Percentiles rank a stretch among this genome's conserved stretches.
These are phyloP conservation scores for Funneliformis caledonium DNA, from an alignment of 371 early-diverging fungal genomes.

Conservation along the genomic window DNA sequence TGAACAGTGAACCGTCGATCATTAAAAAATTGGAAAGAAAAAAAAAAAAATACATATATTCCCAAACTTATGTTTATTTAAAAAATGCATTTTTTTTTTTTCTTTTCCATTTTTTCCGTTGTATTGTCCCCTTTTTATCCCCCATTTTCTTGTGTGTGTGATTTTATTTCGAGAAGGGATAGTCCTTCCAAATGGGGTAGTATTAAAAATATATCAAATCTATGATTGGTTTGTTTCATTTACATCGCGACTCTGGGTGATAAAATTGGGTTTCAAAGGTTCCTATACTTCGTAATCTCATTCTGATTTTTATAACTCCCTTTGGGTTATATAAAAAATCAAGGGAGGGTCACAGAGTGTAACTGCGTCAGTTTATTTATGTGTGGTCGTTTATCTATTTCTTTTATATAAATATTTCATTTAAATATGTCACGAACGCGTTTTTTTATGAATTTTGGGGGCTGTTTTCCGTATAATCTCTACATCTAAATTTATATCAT, in stretches of 20 bases:
- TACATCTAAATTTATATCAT: neutral
- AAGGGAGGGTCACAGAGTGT: neutral
- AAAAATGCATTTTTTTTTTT: neutral
- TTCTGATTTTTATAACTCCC: neutral
- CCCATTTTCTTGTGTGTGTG: neutral
- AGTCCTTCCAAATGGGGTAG: conserved; percentile 13
- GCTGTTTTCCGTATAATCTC: conserved; percentile 1
- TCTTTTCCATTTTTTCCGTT: neutral
- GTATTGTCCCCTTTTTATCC: conserved; percentile 5
- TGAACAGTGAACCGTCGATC: neutral
- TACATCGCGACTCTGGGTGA: neutral
- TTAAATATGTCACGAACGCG: neutral
- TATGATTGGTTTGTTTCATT: neutral
- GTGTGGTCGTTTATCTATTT: neutral
- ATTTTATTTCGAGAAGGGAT: neutral
- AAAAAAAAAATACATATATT: neutral
- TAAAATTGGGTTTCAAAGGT: conserved; percentile 3
- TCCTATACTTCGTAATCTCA: conserved; percentile 27
- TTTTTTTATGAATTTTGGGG: neutral
- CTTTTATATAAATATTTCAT: neutral
- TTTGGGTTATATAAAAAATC: neutral
- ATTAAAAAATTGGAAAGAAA: neutral
- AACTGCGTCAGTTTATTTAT: neutral
- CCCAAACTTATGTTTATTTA: neutral
- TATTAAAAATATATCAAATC: conserved; percentile 15